Evolutionary conservation across 306 rosid species (phyloP), one percentile per base, ranked within the genome.

Genomic region (Cucurbita maxima): DNA sequence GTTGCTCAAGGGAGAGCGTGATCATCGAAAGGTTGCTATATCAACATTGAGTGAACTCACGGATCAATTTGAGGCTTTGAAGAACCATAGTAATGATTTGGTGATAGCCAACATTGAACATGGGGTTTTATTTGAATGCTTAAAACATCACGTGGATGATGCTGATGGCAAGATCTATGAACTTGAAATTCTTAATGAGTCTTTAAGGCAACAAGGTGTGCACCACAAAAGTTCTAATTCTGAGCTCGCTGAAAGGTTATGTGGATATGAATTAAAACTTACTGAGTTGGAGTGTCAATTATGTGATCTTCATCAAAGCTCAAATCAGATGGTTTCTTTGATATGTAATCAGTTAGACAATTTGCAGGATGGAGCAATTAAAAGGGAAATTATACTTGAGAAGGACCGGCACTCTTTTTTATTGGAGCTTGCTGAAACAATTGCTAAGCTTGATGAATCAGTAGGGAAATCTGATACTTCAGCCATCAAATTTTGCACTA

Each of bases 41-140:
- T 82, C 83, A 71, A 77, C 81, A 75, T 72, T 71, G 43, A 54
- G 41, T 52, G 87, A 81, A 63, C 86, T 91, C 62, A 75, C 75
- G 74, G 83, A 79, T 76, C 89, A 72, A 43, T 82, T 79, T 74
- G 88, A 89, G 71, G 88, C 79, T 76, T 78, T 88, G 84, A 80
- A 80, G 87, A 87, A 85, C 54, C 87, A 85, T 63, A 83, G 82
- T 61, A 78, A 84, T 62, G 79, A 70, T 83, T 74, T 88, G 85
- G 92, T 86, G 81, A 87, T 88, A 52, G 82, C 84, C 76, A 86
- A 84, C 79, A 79, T 94, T 71, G 97, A 91, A 75, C 88, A 89
- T 74, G 68, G 78, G 54, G 88, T 89, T 88, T 82, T 89, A 69
- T 91, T 58, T 76, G 99, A 94, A 83, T 87, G 81, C 75, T 48